Evolutionary conservation across 257 asterid species (phyloP), one percentile per base, ranked within the genome.

Genomic region (Ilex asprella): DNA sequence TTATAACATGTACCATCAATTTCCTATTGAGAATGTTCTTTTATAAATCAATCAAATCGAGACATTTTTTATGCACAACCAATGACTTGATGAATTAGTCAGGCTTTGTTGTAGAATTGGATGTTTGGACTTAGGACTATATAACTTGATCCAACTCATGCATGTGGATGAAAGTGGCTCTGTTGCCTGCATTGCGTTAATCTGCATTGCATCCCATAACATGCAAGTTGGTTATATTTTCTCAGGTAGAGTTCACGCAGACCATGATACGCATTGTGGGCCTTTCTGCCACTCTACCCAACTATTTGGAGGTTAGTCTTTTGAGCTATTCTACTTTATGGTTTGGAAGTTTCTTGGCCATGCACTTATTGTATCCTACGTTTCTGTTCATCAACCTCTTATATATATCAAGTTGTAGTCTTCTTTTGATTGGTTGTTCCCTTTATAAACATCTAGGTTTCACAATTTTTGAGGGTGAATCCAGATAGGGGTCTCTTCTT

Each of bases 251-350:
- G 76, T 86, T 96, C 64, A 81, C 97, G n/a, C 99, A 92, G 75
- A 84, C 94, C 73, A 92, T 92, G 99, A 92, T 92, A 39, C 96
- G 99, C 59, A 89, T 92, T 31, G 99, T 92, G 67, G 99, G 99
- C 64, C 96, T 92, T 74, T 92, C 99, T 70, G 99, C 99, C 67
- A 92, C 97, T 50, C 78, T 92, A 57, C 99, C 99, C 67, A 89
- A 87, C 71, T 92, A 92, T 78, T 75, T 89, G 76, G 97, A 92
- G 99, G 99, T 92, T 70, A 56, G 56, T 60, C 62, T 27, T 70
- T 61, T 59, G 49, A 59, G 50, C 50, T 64, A 71, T 47, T 76
- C 71, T 30, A 58, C 35, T n/a, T 62, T 32, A 29, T 66, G 59
- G 49, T 44, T 62, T 58, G 59, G 70, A 56, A 44, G 55, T 31